Percentiles rank a stretch among this genome's conserved stretches.
Conservation (phyloP, 2,329 filamentous ascomycete genomes). For the Lasiodiplodia gonubiensis region DNA sequence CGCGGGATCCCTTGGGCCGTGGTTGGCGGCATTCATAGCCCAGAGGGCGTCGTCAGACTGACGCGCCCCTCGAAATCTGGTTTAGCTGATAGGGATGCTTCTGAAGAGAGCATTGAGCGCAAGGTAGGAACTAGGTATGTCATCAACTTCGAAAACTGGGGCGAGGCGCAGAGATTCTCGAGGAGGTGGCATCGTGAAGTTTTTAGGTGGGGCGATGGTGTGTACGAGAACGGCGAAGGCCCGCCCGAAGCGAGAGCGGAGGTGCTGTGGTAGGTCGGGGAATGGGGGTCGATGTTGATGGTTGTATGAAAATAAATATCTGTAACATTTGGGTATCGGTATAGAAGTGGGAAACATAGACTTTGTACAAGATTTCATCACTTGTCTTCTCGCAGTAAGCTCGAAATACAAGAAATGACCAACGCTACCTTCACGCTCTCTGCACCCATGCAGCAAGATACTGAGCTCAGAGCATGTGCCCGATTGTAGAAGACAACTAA, state of each 20-base stretch:
- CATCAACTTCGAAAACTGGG: slow-evolving; percentile 60
- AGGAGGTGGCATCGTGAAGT: slow-evolving; percentile 57
- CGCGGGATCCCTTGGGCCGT: slow-evolving; percentile 44
- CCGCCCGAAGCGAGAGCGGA: slow-evolving; percentile 14
- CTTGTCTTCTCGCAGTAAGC: no score
- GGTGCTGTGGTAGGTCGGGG: slow-evolving; percentile 16
- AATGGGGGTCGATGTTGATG: neutral
- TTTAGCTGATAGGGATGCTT: neutral
- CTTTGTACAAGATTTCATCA: neutral
- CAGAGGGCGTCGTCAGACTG: slow-evolving; percentile 32
- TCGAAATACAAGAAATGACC: no score
- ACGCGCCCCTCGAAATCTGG: neutral
- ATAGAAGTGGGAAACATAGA: neutral
- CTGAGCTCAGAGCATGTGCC: neutral
- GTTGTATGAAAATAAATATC: neutral
- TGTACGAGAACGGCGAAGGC: slow-evolving; percentile 8
- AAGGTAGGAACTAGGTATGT: slow-evolving; percentile 56
- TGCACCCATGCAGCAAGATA: neutral
- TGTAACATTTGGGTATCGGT: neutral
- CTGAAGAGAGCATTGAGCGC: slow-evolving; percentile 39
- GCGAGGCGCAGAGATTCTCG: slow-evolving; percentile 60
- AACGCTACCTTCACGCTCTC: neutral
- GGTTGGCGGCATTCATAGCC: slow-evolving; percentile 36
- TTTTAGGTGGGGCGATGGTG: neutral
- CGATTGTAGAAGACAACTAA: neutral